Conservation (phyloP, 2,329 filamentous ascomycete genomes). For the Cryphonectria naterciae region DNA sequence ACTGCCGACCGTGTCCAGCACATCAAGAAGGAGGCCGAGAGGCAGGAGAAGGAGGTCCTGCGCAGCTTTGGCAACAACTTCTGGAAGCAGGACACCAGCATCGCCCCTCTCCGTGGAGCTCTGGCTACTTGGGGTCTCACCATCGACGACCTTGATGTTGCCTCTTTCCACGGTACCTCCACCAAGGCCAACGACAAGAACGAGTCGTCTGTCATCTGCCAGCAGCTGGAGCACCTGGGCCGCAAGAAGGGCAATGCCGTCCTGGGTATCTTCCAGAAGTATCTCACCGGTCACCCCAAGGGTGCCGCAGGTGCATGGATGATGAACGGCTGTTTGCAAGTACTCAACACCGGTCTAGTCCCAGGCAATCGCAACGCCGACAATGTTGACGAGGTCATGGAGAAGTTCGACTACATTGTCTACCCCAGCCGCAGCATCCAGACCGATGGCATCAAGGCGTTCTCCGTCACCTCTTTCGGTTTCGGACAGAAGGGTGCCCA, state of each 20-base stretch:
- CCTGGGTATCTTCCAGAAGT: constrained; percentile 98
- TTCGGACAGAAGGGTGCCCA: constrained; percentile 99
- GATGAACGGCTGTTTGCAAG: constrained; percentile 97
- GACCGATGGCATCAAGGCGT: constrained; percentile 97
- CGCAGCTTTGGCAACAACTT: constrained; percentile 96
- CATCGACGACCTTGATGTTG: constrained; percentile 91
- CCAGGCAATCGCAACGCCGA: constrained; percentile 98
- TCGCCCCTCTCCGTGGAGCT: constrained; percentile 93
- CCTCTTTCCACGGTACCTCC: constrained; percentile 98
- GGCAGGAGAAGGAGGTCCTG: constrained; percentile 92
- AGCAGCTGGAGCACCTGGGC: constrained; percentile 93
- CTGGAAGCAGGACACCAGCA: constrained; percentile 94
- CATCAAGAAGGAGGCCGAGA: constrained; percentile 83
- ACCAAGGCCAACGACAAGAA: constrained; percentile 99
- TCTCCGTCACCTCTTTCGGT: constrained; percentile 98
- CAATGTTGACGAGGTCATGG: constrained; percentile 95
- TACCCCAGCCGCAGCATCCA: constrained; percentile 95
- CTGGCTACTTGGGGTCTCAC: constrained; percentile 98
- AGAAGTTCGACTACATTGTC: constrained; percentile 96
- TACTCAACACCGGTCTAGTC: constrained; percentile 90
- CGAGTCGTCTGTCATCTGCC: constrained; percentile 95
- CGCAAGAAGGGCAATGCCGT: constrained; percentile 96
- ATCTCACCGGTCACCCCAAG: constrained; percentile 97
- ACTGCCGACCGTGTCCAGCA: constrained; percentile 82
- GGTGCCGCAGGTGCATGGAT: constrained; percentile 99